A percentile compares a stretch with the other conserved stretches of the same genome.
Conservation (phyloP, 208 protist species). For the Crithidia bombi region DNA sequence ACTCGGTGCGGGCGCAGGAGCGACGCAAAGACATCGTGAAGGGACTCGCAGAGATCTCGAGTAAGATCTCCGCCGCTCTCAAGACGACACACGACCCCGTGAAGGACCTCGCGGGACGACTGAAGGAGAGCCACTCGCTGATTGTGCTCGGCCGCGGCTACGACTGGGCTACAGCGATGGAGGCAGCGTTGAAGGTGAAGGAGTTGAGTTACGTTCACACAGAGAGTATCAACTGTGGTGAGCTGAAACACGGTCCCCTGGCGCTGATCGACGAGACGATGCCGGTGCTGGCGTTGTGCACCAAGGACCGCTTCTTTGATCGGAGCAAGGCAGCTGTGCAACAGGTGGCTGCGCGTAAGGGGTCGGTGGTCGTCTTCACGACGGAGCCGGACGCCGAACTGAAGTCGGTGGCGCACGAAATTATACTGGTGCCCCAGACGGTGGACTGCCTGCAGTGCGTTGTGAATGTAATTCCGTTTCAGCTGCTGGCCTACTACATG, state of each 20-base stretch:
- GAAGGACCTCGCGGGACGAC: conserved; percentile 65
- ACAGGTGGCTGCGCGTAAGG: conserved; percentile 90
- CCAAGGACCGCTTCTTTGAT: conserved; percentile 75
- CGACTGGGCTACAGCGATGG: conserved; percentile 92
- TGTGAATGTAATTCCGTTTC: conserved; percentile 95
- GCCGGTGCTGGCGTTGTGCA: conserved; percentile 92
- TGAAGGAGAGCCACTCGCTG: conserved; percentile 60
- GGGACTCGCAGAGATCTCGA: conserved; percentile 63
- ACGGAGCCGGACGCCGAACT: conserved; percentile 60
- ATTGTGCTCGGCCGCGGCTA: conserved; percentile 94
- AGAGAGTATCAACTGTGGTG: conserved; percentile 96
- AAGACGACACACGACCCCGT: conserved; percentile 54
- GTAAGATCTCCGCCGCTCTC: conserved; percentile 66
- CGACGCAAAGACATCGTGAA: conserved; percentile 75
- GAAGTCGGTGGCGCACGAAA: conserved; percentile 25
- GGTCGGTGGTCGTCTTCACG: conserved; percentile 79
- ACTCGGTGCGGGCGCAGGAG: conserved; percentile 45
- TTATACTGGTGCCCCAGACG: conserved; percentile 79
- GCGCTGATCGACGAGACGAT: conserved; percentile 95
- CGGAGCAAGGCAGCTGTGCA: conserved; percentile 87
- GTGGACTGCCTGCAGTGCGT: conserved; percentile 91
- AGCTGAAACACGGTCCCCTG: conserved; percentile 98
- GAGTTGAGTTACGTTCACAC: conserved; percentile 98
- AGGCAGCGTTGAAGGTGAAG: conserved; percentile 97
- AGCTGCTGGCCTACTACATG: conserved; percentile 97